Evolutionary conservation across 495 filamentous ascomycete genomes (phyloP), one percentile per base, ranked within the genome.

Genomic region (Letharia columbiana): DNA sequence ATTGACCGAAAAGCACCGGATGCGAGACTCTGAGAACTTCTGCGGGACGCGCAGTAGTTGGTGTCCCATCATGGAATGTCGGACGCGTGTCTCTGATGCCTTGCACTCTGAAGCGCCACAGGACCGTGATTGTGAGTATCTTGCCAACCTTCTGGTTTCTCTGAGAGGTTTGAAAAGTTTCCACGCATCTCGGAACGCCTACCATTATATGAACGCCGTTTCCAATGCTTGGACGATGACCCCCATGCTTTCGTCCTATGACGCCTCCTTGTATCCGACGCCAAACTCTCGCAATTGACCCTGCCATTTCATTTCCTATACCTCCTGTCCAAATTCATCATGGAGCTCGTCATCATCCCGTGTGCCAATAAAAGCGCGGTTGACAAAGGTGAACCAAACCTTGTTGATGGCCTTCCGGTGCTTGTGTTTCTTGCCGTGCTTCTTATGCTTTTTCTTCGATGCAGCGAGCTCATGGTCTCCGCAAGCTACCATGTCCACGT

Each of bases 331-430:
- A 44, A 69, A 69, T n/a, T 71, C 42, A 60, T 82, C 75, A 63
- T 78, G 75, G 42, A 89, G 69, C 35, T 91, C 86, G 40, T 86
- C 78, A 60, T 80, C 76, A 66, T 85, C 80, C 70, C 87, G 77
- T 20, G 84, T 89, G 31, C 88, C 85, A 31, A 94, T 88, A 79
- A 94, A 96, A 1, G 92, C 92, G 50, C 91, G 85, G 35, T 77
- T 74, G 23, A 95, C 74, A 72, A 96, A 96, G 13, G 87, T 81
- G 60, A 84, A 81, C 92, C 92, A 96, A 6, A 82, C 73, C 70
- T 82, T 81, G 68, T 83, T 82, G 44, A 77, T 75, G 64, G 77
- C 83, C 76, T 76, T 77, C 72, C 77, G 75, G 64, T 80, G 75
- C 64, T 79, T 71, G 49, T 78, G 72, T 66, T 79, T 77, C 69